phyloP scores from a whole-genome alignment of 495 filamentous ascomycete genomes.

The Darksidea phi region DNA sequence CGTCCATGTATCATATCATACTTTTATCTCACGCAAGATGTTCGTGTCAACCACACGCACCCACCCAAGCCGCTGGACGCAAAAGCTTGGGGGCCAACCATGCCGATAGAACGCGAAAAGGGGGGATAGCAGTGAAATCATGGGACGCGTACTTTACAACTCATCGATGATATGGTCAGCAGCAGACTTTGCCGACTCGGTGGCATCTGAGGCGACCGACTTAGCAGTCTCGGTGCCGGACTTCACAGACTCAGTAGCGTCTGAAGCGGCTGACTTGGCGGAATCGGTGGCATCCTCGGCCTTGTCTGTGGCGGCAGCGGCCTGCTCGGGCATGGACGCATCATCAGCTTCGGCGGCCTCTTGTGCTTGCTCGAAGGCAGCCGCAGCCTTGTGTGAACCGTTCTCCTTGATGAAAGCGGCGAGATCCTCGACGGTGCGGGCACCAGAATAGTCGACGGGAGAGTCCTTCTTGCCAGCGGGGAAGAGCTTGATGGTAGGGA shows the following conservation, averaged over 20 bases:
- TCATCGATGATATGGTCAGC: slow-evolving; percentile 1
- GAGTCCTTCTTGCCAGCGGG: slow-evolving; percentile 82
- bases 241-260: slow-evolving; percentile 31
- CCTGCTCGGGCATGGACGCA: slow-evolving; percentile 45
- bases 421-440: slow-evolving; percentile 90
- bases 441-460: slow-evolving; percentile 82
- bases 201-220: too few relatives aligned
- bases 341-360: slow-evolving; percentile 47
- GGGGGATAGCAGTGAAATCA: too few relatives aligned
- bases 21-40: not conserved
- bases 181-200: too few relatives aligned
- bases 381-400: slow-evolving; percentile 80
- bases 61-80: too few relatives aligned
- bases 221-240: not conserved
- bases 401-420: slow-evolving; percentile 93
- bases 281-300: slow-evolving; percentile 50
- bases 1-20: not conserved
- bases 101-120: too few relatives aligned
- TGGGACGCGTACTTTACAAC: not conserved
- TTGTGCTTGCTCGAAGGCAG: slow-evolving; percentile 53
- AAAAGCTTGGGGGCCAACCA: too few relatives aligned
- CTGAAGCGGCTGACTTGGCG: slow-evolving; percentile 35
- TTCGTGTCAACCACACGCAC: too few relatives aligned
- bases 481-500: slow-evolving; percentile 99
- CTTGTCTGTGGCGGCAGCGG: slow-evolving; percentile 50